Evolutionary conservation across 352 stramenopile genomes (phyloP), one percentile per base, ranked within the genome.

Genomic region (Pythium phragmitis): DNA sequence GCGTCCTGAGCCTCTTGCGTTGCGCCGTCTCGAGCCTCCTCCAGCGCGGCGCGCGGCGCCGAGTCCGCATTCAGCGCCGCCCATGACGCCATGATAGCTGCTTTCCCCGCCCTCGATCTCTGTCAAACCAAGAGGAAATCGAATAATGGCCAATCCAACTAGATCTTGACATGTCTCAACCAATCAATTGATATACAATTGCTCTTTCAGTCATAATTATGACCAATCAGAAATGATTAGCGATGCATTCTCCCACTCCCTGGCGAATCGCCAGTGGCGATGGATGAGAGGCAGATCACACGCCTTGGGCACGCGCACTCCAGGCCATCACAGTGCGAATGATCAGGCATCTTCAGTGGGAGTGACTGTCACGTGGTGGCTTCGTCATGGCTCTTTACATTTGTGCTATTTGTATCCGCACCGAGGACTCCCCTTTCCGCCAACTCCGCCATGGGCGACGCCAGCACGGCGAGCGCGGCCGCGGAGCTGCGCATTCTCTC

Each of bases 1-100:
- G 84, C 79, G 45, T 92, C 84, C 57, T 87, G 81, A 0, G 84
- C 84, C 53, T 92, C 84, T 45, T 83, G 72, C 8, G 81, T 92
- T 9, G 79, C 79, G 9, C 26, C 51, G 46, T 57, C 57, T 16
- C 48, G 19, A 9, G 51, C 36, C 4, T 57, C 51, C 26, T 69
- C 63, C 13, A 41, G 45, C 60, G 59, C 8, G 34, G 49, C 30
- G 46, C 60, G 47, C 66, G 72, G 69, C 69, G 72, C 26, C 6
- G 36, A 43, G 60, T 60, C 59, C 4, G 77, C 74, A 49, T 91
- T 89, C 50, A 91, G 54, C 48, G 82, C 80, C 37, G 79, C 76
- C 82, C 82, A 91, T n/a, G 79, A 88, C 47, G 76, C 58, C 78
- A 88, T 85, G 21, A 2, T 50, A 7, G n/a, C 5, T 50, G 26